A percentile compares a stretch with the other conserved stretches of the same genome.
These are phyloP conservation scores for Chenopodium formosanum DNA, from an alignment of 148 eudicot genomes.

Conservation along the genomic window DNA sequence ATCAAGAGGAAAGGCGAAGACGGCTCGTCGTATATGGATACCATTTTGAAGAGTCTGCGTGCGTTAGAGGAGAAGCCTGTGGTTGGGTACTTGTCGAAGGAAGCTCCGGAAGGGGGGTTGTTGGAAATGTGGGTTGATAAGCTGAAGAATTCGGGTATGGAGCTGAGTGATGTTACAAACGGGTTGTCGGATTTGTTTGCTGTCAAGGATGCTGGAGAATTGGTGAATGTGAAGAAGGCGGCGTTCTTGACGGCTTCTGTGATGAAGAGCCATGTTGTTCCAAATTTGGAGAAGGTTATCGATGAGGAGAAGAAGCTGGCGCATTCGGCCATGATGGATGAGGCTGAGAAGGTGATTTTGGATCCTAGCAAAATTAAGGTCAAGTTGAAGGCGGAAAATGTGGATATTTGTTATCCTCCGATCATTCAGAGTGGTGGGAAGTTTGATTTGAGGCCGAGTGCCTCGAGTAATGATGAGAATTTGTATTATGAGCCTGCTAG, in stretches of 20 bases:
- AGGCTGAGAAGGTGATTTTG: slow-evolving; percentile 66
- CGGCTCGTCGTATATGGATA: slow-evolving; percentile 65
- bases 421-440: slow-evolving; percentile 92
- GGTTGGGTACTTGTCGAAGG: slow-evolving; percentile 67
- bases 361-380: slow-evolving; percentile 66
- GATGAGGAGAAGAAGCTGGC: slow-evolving; percentile 87
- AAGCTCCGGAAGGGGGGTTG: slow-evolving; percentile 73
- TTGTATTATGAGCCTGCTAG: slow-evolving; percentile 80
- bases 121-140: slow-evolving; percentile 67
- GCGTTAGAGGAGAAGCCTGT: slow-evolving; percentile 38
- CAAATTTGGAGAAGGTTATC: slow-evolving; percentile 72
- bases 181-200: slow-evolving; percentile 81
- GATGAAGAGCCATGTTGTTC: slow-evolving; percentile 85
- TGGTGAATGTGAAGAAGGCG: slow-evolving; percentile 71
- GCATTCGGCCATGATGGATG: slow-evolving; percentile 81
- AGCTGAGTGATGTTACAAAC: slow-evolving; percentile 50
- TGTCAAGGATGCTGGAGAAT: slow-evolving; percentile 61
- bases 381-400: slow-evolving; percentile 76
- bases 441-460: slow-evolving; percentile 84
- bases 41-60: slow-evolving; percentile 41
- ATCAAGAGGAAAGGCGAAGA: slow-evolving; percentile 66
- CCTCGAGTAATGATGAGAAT: slow-evolving; percentile 71
- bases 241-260: slow-evolving; percentile 71
- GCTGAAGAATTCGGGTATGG: slow-evolving; percentile 47
- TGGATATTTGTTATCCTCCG: slow-evolving; percentile 95